Evolutionary conservation across 108 stramenopile species (phyloP), one percentile per base, ranked within the genome.

Genomic region (Nannochloropsis gaditana): DNA sequence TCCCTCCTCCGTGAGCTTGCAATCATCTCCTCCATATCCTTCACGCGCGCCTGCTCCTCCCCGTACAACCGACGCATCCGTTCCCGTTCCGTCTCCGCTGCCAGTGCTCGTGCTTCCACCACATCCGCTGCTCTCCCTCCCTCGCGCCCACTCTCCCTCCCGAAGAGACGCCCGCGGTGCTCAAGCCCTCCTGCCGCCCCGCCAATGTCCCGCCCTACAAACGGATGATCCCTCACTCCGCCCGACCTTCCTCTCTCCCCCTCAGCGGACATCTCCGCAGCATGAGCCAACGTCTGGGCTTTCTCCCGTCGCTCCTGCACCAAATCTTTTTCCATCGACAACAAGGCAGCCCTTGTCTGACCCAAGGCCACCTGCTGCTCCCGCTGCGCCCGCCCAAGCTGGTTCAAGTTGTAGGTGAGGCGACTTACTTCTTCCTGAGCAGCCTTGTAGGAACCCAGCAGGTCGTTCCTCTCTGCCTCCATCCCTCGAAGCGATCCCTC

Each of bases 401-500:
- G 19, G n/a, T 73, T 73, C 19, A 73, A n/a, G 4, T 15, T 73
- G 6, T 73, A 73, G 19, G 59, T 73, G 19, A 73, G 6, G 8
- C 59, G 59, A 15, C n/a, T n/a, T n/a, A 73, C 59, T n/a, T 73
- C 59, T n/a, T 73, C 59, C 59, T 73, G 59, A 2, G n/a, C 59
- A 4, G n/a, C 59, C 59, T 3, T 73, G 59, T 73, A 73, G n/a
- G 19, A n/a, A 15, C 19, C 59, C 6, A 15, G 59, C 59, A 73
- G n/a, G 59, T 73, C 59, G n/a, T 73, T 73, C 59, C 59, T 73
- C 59, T 73, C 59, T n/a, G 59, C 59, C 59, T 73, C 59, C 59
- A 73, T n/a, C 59, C 59, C 59, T n/a, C 59, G 15, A 15, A 73
- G n/a, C 8, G n/a, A 8, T n/a, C 59, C 59, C 59, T 73, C 59